phyloP scores from a whole-genome alignment of 805 yeast genomes.

The Metschnikowia shivogae region DNA sequence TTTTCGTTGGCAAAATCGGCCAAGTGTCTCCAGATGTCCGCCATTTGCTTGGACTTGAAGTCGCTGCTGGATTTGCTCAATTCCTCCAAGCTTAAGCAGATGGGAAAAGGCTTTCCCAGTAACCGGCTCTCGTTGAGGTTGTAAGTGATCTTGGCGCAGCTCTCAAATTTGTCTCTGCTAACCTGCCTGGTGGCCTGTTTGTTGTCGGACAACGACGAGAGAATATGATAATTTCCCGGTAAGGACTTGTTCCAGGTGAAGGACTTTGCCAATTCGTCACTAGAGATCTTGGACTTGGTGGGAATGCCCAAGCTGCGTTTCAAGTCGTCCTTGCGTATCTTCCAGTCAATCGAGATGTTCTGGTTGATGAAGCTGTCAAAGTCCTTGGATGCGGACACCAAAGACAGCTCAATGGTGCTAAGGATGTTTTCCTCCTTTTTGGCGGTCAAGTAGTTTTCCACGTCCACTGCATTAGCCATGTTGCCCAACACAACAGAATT shows the following conservation, averaged over 20 bases:
- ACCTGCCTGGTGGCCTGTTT: constrained; percentile 27
- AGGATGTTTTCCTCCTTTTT: constrained; percentile 81
- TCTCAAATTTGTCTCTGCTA: constrained; percentile 60
- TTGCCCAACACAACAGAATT: not conserved
- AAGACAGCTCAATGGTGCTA: constrained; percentile 76
- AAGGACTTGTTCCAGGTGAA: constrained; percentile 34
- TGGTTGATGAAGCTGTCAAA: constrained; percentile 74
- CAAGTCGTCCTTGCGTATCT: constrained; percentile 66
- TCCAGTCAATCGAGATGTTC: constrained; percentile 81
- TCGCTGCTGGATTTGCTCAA: constrained; percentile 57
- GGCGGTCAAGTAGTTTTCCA: constrained; percentile 59
- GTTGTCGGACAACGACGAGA: constrained; percentile 27
- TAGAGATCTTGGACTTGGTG: constrained; percentile 9
- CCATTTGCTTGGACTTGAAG: constrained; percentile 62
- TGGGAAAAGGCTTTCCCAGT: constrained; percentile 45
- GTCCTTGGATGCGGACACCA: constrained; percentile 70
- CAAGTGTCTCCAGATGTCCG: constrained; percentile 71
- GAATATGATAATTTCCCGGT: constrained; percentile 30
- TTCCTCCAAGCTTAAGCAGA: constrained; percentile 58
- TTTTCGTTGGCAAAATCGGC: constrained; percentile 42
- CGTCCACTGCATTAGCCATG: constrained; percentile 12
- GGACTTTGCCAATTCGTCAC: constrained; percentile 21
- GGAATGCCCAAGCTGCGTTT: constrained; percentile 63
- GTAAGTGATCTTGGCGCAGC: constrained; percentile 67
- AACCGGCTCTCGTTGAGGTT: constrained; percentile 69